These are phyloP conservation scores for Nigrospora sphaerica DNA, from an alignment of 2,329 filamentous ascomycete genomes.

Conservation along the genomic window DNA sequence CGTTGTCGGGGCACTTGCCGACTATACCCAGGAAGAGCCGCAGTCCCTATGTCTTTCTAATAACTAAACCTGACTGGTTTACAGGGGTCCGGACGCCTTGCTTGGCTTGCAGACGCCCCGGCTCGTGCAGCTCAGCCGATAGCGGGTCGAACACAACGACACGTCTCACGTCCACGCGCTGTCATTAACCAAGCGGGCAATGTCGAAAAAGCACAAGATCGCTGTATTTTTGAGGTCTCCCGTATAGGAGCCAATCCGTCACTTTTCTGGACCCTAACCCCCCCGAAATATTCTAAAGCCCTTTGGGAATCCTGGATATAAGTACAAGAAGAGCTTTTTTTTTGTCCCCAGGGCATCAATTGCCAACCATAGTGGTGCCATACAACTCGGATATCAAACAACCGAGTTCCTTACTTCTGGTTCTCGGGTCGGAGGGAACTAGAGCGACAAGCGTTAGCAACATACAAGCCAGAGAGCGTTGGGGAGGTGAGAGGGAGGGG, in stretches of 20 bases:
- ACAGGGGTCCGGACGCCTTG: too few relatives aligned
- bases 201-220: neutral
- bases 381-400: neutral
- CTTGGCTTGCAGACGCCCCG: too few relatives aligned
- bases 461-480: neutral
- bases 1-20: too few relatives aligned
- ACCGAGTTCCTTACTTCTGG: constrained; percentile 53
- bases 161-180: too few relatives aligned
- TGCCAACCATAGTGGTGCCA: constrained; percentile 9
- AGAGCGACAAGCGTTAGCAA: constrained; percentile 16
- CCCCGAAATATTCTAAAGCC: constrained; percentile 8
- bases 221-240: neutral
- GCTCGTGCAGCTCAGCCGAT: too few relatives aligned
- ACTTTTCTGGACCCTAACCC: constrained; percentile 4
- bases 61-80: too few relatives aligned
- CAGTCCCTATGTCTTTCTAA: too few relatives aligned
- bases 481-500: neutral
- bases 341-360: constrained; percentile 14
- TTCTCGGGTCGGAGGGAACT: constrained; percentile 80
- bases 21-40: too few relatives aligned
- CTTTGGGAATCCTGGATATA: constrained; percentile 26
- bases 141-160: too few relatives aligned
- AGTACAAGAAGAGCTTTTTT: constrained; percentile 21
- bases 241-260: neutral
- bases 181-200: neutral